Conservation (phyloP, 179 eudicot genomes). For the Beta corolliflora region DNA sequence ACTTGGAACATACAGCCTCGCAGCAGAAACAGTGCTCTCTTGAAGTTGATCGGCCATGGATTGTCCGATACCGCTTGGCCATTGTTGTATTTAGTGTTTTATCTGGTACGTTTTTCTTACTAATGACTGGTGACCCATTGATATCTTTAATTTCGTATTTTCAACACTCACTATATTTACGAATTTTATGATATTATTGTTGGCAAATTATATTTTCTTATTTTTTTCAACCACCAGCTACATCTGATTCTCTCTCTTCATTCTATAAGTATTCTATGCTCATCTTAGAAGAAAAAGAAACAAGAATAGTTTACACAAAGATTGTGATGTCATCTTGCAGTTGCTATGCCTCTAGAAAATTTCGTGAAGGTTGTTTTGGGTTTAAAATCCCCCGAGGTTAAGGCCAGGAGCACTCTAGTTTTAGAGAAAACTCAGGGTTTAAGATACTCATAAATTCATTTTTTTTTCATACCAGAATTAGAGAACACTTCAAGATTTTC, state of each 20-base stretch:
- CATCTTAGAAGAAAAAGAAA: not conserved
- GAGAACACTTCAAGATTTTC: not conserved
- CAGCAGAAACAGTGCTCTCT: slow-evolving; percentile 49
- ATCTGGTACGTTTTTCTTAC: slow-evolving; percentile 41
- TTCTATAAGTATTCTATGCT: not conserved
- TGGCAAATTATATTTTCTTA: not conserved
- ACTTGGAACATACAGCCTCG: slow-evolving; percentile 19
- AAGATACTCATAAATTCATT: not conserved
- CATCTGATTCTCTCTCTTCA: not conserved
- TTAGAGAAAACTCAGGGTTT: not conserved
- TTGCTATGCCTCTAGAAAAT: too few species aligned
- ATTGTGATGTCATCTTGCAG: too few species aligned
- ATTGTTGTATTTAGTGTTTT: slow-evolving; percentile 38
- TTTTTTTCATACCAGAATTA: not conserved
- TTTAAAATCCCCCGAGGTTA: not conserved
- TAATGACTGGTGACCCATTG: too few species aligned
- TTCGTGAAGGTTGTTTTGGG: not conserved
- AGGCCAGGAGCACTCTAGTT: not conserved
- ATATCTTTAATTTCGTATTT: too few species aligned
- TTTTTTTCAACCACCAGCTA: not conserved
- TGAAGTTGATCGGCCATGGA: slow-evolving; percentile 63
- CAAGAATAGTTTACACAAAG: not conserved
- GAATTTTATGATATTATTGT: not conserved
- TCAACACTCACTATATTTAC: too few species aligned
- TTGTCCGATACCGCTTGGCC: slow-evolving; percentile 56